Evolutionary conservation across 2,329 filamentous ascomycete species (phyloP).

Genomic region (Alternaria brassicae): DNA sequence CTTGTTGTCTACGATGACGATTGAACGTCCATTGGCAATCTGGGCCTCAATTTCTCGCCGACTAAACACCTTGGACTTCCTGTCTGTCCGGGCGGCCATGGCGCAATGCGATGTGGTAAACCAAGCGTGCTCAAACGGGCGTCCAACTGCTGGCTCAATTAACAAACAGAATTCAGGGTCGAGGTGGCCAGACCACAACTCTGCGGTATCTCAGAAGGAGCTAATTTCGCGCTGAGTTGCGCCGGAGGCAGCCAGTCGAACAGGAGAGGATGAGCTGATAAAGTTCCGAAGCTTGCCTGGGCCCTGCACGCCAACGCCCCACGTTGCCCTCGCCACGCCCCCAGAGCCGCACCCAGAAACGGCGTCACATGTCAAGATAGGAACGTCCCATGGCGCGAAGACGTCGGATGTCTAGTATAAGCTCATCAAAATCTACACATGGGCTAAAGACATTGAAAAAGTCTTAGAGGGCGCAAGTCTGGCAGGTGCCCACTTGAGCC

Average conservation of each 20-base stretch:
- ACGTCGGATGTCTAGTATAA: not conserved
- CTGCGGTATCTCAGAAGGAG: not conserved
- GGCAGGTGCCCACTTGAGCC: constrained; percentile 16
- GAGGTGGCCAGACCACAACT: constrained; percentile 11
- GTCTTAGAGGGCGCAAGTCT: constrained; percentile 1
- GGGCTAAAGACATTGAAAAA: not conserved
- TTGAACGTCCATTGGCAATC: constrained; percentile 79
- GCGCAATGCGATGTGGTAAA: not conserved
- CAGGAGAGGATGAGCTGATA: constrained; percentile 26
- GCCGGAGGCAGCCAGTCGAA: constrained; percentile 14
- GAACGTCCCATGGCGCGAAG: not conserved
- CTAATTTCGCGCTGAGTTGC: not conserved
- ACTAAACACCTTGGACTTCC: constrained; percentile 61
- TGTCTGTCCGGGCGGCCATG: constrained; percentile 40
- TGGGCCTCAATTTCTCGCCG: constrained; percentile 76
- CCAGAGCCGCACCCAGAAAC: not conserved
- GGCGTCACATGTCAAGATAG: constrained; percentile 1
- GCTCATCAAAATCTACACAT: not conserved
- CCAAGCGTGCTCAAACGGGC: not conserved
- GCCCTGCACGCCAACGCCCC: constrained; percentile 13
- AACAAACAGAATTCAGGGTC: not conserved
- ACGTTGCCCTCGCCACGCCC: constrained; percentile 6
- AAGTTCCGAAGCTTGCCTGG: constrained; percentile 13
- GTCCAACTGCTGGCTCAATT: not conserved
- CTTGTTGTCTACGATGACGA: constrained; percentile 81